A percentile compares a stretch with the other conserved stretches of the same genome.
Evolutionary conservation across 2,329 filamentous ascomycete species (phyloP).

Genomic region (Cadophora malorum): DNA sequence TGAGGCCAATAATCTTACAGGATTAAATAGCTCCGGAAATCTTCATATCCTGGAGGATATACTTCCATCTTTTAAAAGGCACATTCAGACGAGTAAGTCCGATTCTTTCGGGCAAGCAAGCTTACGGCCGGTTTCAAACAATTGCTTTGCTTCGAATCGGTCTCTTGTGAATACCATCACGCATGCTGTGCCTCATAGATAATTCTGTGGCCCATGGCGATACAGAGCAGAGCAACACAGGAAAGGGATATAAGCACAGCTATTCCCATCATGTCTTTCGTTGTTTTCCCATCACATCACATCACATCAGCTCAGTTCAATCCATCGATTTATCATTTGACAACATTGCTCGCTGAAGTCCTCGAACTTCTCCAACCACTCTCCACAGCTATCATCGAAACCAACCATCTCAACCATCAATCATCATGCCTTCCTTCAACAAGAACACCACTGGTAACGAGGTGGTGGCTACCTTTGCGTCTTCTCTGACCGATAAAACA

Average conservation of each 20-base stretch:
- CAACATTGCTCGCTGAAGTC: neutral
- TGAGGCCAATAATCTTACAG: neutral
- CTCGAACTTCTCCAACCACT: neutral
- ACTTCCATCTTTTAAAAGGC: neutral
- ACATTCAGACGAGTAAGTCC: neutral
- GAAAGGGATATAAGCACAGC: conserved; percentile 1
- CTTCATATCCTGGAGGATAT: neutral
- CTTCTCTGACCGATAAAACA: conserved; percentile 47
- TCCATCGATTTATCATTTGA: neutral
- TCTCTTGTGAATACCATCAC: neutral
- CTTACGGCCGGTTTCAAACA: neutral
- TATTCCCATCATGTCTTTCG: neutral
- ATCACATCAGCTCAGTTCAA: neutral
- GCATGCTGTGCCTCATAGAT: neutral
- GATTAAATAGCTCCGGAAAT: neutral
- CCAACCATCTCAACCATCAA: neutral
- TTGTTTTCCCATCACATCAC: neutral
- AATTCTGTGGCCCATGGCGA: neutral
- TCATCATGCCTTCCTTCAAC: conserved; percentile 30
- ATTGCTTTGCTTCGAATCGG: neutral
- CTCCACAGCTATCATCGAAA: neutral
- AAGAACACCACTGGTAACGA: conserved; percentile 29
- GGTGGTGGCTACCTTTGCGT: conserved; percentile 29
- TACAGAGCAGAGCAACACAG: neutral
- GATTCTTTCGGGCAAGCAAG: neutral